Base-by-base conservation (phyloP, 1,139 yeast genomes). In the Hemisphaericaspora xylofermentans region DNA sequence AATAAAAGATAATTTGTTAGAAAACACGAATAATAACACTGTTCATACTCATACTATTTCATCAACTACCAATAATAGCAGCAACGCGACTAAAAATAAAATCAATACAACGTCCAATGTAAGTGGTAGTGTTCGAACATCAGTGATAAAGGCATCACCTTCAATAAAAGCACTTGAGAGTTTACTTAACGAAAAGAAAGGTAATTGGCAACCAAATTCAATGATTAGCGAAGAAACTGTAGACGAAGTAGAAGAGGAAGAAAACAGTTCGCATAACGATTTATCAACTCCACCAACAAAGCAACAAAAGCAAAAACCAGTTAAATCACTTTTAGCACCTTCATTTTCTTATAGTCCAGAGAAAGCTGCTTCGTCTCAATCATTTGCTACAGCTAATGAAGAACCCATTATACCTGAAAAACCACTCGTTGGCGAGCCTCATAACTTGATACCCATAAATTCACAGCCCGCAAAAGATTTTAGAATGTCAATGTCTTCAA, bases 91-190 rank as follows among this genome's bases (percentile, higher is more conserved):
- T 28, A 30, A 30, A 9, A 16, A 7, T 3, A 12, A 9, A 12
- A 22, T 8, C 15, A 14, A 14, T 18, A 13, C 21, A 35, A 15
- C 13, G 33, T 2, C 21, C 38, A n/a, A 42, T 40, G 24, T 53
- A 54, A 33, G 24, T 24, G 30, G 36, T 16, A 33, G n/a, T 10
- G 19, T 21, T 3, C 39, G 47, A 14, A 74, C 82, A 2, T 64
- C 74, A 36, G 71, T 77, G 32, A 75, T 78, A 73, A 67, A 68
- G 36, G 65, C 64, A 25, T 76, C 81, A 35, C 84, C 84, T 6
- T 74, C 80, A 31, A 68, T 78, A 52, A 74, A 72, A 49, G 80
- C 80, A 1, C 60, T 78, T 48, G 81, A 76, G 50, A 63, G 58
- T 39, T 73, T 75, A 16, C 60, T 78, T 38, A 70, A 66, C 42